A percentile compares a stretch with the other conserved stretches of the same genome.
These are phyloP conservation scores for Zalaria sp. DNA, from an alignment of 2,329 filamentous ascomycete genomes.

Conservation along the genomic window DNA sequence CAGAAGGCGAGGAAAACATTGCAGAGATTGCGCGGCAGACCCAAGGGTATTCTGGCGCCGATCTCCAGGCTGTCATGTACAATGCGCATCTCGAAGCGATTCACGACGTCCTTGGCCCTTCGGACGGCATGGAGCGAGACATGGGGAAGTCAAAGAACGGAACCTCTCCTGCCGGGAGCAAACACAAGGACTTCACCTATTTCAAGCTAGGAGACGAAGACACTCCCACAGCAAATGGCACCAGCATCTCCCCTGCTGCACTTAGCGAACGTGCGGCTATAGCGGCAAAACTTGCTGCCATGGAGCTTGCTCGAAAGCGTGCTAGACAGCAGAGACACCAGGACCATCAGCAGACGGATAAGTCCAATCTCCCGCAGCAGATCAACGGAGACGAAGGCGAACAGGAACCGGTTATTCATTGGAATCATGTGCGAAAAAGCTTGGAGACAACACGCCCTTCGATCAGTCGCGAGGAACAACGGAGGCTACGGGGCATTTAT, in stretches of 20 bases:
- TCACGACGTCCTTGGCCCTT: conserved; percentile 64
- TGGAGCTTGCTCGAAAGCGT: conserved; percentile 57
- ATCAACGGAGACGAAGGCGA: conserved; percentile 10
- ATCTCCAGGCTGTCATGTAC: conserved; percentile 87
- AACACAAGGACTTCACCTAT: conserved; percentile 51
- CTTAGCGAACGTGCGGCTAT: conserved; percentile 69
- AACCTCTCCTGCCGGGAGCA: conserved; percentile 8
- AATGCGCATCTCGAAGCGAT: conserved; percentile 96
- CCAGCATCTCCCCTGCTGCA: conserved; percentile 25
- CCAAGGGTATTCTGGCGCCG: conserved; percentile 84
- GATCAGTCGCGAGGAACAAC: conserved; percentile 66
- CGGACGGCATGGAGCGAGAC: conserved; percentile 15
- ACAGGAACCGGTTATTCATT: conserved; percentile 67
- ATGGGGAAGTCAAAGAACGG: conserved; percentile 19
- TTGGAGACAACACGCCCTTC: conserved; percentile 66
- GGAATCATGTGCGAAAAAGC: conserved; percentile 69
- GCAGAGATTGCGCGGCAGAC: conserved; percentile 66
- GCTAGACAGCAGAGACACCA: conserved; percentile 38
- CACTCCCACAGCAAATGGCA: conserved; percentile 25
- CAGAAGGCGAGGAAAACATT: conserved; percentile 26
- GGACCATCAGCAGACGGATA: not conserved
- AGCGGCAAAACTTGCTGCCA: conserved; percentile 63
- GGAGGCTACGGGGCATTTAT: conserved; percentile 67
- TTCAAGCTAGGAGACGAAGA: conserved; percentile 61
- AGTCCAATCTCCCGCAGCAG: not conserved